Conservation (phyloP, 306 rosid genomes). For the Castanospermum australe region DNA sequence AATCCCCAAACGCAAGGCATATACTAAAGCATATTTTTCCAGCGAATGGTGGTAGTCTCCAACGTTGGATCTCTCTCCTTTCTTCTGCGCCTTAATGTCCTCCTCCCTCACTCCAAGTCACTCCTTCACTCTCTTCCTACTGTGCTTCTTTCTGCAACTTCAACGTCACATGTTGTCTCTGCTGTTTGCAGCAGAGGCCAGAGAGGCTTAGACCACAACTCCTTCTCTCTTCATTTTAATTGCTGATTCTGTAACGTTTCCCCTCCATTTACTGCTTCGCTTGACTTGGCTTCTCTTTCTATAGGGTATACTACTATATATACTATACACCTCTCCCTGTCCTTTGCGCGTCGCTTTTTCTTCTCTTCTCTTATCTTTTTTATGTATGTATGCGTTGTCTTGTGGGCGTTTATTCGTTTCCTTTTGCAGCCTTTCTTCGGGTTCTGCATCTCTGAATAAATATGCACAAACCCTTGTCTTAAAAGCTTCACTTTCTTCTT, state of each 20-base stretch:
- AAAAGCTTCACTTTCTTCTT: background rate
- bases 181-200: background rate
- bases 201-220: constrained; percentile 21
- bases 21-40: constrained; percentile 37
- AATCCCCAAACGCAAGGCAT: constrained; percentile 11
- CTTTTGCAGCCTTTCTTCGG: constrained; percentile 4
- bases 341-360: background rate
- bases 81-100: constrained; percentile 25
- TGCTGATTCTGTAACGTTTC: constrained; percentile 30
- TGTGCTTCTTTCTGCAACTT: background rate
- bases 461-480: constrained; percentile 13
- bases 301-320: too few relatives aligned
- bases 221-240: constrained; percentile 29
- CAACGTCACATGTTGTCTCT: constrained; percentile 9
- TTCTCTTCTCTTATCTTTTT: background rate
- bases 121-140: background rate
- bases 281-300: constrained; percentile 41
- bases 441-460: background rate
- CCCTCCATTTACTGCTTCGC: constrained; percentile 29
- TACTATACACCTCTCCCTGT: constrained; percentile 26
- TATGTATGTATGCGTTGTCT: background rate
- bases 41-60: constrained; percentile 44
- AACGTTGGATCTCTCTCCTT: constrained; percentile 34
- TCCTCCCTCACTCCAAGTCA: constrained; percentile 21
- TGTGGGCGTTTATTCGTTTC: constrained; percentile 9